phyloP scores from a whole-genome alignment of 768 basidiomycete genomes.

The Tulasnella sp. region DNA sequence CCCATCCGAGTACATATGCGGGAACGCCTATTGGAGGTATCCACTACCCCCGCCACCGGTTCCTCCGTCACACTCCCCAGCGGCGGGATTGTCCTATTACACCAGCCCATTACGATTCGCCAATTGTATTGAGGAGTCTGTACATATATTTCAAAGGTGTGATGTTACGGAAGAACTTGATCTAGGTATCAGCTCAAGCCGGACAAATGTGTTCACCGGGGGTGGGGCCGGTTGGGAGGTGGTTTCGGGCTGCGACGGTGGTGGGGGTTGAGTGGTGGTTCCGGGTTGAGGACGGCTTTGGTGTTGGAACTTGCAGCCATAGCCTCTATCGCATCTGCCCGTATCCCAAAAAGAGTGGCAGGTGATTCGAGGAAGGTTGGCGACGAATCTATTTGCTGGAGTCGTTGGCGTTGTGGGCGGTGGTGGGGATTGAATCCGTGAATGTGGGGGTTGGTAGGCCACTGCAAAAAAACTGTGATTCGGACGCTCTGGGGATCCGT shows the following conservation, averaged over 20 bases:
- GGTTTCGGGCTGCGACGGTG: background rate
- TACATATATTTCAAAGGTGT: too few relatives aligned
- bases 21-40: too few relatives aligned
- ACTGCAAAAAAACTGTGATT: background rate
- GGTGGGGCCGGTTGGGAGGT: too few relatives aligned
- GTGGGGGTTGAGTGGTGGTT: too few relatives aligned
- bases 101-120: too few relatives aligned
- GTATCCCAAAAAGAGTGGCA: background rate
- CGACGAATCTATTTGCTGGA: background rate
- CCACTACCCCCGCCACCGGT: too few relatives aligned
- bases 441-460: background rate
- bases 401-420: background rate
- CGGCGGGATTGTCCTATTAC: too few relatives aligned
- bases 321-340: background rate
- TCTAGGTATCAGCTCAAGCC: too few relatives aligned
- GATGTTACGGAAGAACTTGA: too few relatives aligned
- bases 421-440: background rate
- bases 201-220: slow-evolving; percentile 30
- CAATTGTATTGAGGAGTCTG: too few relatives aligned
- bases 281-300: background rate
- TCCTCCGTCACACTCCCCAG: too few relatives aligned
- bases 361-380: background rate
- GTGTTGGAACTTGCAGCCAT: background rate
- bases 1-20: too few relatives aligned
- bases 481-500: background rate